Evolutionary conservation across 768 basidiomycete genomes (phyloP).

Genomic region (Tephrocybe sp.): DNA sequence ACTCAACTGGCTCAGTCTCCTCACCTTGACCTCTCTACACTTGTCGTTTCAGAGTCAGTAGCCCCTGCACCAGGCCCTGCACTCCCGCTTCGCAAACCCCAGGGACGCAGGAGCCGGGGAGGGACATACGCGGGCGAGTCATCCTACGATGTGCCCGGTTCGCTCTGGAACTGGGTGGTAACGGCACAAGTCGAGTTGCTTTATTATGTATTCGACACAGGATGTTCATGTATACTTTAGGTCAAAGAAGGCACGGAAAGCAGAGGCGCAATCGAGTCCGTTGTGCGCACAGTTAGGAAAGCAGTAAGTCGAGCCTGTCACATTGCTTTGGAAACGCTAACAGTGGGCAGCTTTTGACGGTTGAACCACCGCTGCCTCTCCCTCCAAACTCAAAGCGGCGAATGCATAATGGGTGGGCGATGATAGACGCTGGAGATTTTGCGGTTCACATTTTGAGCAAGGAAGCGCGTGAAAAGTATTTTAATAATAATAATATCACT

Average conservation of each 20-base stretch:
- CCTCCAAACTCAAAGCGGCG: conserved; percentile 62
- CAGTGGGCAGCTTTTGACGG: conserved; percentile 47
- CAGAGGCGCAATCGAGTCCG: conserved; percentile 72
- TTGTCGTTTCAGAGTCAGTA: conserved; percentile 54
- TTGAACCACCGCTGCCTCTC: conserved; percentile 55
- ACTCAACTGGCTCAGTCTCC: conserved; percentile 57
- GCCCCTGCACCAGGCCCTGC: conserved; percentile 54
- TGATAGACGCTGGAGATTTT: conserved; percentile 80
- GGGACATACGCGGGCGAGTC: conserved; percentile 68
- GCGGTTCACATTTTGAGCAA: conserved; percentile 75
- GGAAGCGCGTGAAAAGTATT: conserved; percentile 67
- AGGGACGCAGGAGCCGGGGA: conserved; percentile 64
- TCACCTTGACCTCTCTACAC: conserved; percentile 57
- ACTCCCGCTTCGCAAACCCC: conserved; percentile 52
- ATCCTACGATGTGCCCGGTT: conserved; percentile 42
- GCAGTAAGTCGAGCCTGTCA: conserved; percentile 42
- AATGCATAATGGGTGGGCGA: conserved; percentile 73
- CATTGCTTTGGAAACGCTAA: neutral
- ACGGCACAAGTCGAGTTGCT: conserved; percentile 57
- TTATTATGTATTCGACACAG: neutral
- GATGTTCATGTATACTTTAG: conserved; percentile 29
- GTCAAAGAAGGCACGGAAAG: conserved; percentile 86
- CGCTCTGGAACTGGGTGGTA: conserved; percentile 78
- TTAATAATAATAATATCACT: conserved; percentile 33
- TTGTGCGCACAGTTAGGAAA: conserved; percentile 68